Evolutionary conservation across 1,284 basidiomycete species (phyloP).

Genomic region (Laetiporus sulphureus): DNA sequence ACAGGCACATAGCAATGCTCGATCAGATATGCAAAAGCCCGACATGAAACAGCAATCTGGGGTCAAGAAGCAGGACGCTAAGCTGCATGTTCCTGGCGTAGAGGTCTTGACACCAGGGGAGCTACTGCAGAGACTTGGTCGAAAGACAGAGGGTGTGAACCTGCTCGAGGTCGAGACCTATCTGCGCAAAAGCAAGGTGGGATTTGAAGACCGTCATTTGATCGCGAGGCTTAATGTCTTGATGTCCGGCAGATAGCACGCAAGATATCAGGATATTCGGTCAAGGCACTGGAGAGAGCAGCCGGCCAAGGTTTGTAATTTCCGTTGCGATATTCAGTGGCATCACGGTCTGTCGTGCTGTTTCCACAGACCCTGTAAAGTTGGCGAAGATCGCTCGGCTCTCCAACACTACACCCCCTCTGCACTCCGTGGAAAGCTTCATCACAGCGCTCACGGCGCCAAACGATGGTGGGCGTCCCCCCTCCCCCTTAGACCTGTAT

Average conservation of each 20-base stretch:
- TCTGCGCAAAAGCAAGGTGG: slow-evolving; percentile 80
- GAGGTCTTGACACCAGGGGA: slow-evolving; percentile 63
- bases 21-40: not conserved
- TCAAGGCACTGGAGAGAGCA: slow-evolving; percentile 53
- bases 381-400: slow-evolving; percentile 28
- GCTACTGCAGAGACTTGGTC: slow-evolving; percentile 62
- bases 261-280: slow-evolving; percentile 78
- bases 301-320: slow-evolving; percentile 29
- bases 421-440: slow-evolving; percentile 84
- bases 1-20: slow-evolving; percentile 17
- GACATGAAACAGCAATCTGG: not conserved
- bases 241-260: slow-evolving; percentile 44
- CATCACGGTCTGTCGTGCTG: not conserved
- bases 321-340: not conserved
- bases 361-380: slow-evolving; percentile 19
- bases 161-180: slow-evolving; percentile 81
- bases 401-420: slow-evolving; percentile 52
- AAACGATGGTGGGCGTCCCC: slow-evolving; percentile 68
- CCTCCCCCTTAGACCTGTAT: no score
- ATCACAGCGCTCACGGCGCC: slow-evolving; percentile 78
- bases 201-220: slow-evolving; percentile 18
- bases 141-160: slow-evolving; percentile 69
- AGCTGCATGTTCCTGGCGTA: slow-evolving; percentile 10
- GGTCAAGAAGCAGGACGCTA: not conserved
- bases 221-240: not conserved